Evolutionary conservation across 306 rosid genomes (phyloP).

Genomic region (Vachellia collinsii): DNA sequence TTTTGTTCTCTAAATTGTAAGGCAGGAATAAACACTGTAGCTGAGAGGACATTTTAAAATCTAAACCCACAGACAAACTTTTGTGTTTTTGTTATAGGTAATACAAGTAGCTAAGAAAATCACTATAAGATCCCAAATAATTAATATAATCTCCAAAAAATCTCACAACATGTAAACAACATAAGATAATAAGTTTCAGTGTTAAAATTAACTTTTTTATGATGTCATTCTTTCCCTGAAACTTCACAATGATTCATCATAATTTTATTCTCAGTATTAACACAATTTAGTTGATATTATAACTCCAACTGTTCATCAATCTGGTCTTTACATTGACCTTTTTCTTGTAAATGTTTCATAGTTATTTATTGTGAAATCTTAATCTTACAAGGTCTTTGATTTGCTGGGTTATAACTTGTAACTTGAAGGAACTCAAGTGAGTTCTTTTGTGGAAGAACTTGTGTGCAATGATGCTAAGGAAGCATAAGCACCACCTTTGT

Average conservation of each 20-base stretch:
- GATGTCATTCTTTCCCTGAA: too few species aligned
- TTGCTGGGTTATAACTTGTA: too few species aligned
- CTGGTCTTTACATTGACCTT: background rate
- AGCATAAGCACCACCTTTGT: constrained; percentile 52
- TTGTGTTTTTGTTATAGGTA: background rate
- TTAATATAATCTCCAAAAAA: too few species aligned
- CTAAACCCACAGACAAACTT: background rate
- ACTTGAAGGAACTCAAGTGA: constrained; percentile 1
- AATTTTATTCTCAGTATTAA: background rate
- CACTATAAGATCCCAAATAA: too few species aligned
- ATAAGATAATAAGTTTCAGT: too few species aligned
- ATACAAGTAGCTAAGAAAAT: background rate
- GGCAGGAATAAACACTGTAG: background rate
- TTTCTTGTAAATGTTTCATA: background rate
- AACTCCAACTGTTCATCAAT: background rate
- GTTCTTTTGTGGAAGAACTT: constrained; percentile 25
- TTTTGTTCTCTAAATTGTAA: background rate
- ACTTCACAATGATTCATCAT: too few species aligned
- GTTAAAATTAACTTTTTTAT: too few species aligned
- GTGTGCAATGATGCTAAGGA: constrained; percentile 50
- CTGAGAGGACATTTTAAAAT: constrained; percentile 5
- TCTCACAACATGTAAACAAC: too few species aligned
- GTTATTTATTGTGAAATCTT: background rate
- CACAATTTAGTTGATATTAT: background rate
- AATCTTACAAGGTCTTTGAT: background rate